phyloP scores from a whole-genome alignment of 2,329 filamentous ascomycete genomes.

The Neonectria ditissima region DNA sequence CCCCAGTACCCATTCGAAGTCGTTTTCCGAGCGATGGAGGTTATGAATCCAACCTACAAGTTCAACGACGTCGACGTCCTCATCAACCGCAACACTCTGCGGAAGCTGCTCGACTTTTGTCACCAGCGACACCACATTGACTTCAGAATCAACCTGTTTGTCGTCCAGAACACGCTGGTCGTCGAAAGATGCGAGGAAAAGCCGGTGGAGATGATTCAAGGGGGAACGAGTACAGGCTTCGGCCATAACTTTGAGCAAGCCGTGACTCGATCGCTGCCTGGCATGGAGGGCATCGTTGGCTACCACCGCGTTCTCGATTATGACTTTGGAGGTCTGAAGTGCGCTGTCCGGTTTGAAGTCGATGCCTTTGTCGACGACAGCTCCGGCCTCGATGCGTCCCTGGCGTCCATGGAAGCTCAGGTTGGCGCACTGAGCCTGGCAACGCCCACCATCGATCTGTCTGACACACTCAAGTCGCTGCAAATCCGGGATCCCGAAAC shows the following conservation, averaged over 20 bases:
- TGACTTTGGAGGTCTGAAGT: constrained; percentile 31
- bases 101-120: constrained; percentile 43
- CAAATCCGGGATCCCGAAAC: neutral
- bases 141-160: constrained; percentile 37
- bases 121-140: constrained; percentile 2
- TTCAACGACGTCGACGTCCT: constrained; percentile 48
- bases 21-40: constrained; percentile 43
- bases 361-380: constrained; percentile 21
- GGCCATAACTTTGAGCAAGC: constrained; percentile 28
- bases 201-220: neutral
- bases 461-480: neutral
- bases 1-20: constrained; percentile 44
- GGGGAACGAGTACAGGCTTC: neutral
- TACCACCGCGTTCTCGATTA: constrained; percentile 37
- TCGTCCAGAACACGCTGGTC: constrained; percentile 29
- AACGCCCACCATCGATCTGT: neutral
- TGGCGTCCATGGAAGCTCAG: neutral
- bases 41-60: constrained; percentile 36
- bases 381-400: neutral
- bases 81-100: constrained; percentile 42
- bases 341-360: constrained; percentile 36
- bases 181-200: constrained; percentile 29
- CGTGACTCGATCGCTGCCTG: constrained; percentile 16
- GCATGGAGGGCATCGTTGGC: constrained; percentile 11
- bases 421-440: neutral